Base-by-base conservation (phyloP, 345 rosid species). In the Boechera stricta region DNA sequence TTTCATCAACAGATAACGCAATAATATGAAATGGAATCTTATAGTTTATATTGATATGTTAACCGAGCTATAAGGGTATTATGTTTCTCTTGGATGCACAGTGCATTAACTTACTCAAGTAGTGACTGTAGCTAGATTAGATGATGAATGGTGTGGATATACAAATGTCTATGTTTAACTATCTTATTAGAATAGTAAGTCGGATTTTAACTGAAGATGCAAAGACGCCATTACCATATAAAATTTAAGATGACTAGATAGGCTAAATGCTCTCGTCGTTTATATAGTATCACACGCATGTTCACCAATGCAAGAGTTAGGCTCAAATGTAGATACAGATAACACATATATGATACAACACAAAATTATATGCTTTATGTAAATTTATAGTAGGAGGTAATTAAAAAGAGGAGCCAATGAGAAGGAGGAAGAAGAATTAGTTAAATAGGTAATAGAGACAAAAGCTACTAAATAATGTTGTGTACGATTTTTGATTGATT, bases 401-500 rank as follows among this genome's bases (percentile, higher is more conserved):
- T 10, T 26, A 13, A 42, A 47, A n/a, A 10, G 26, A 13, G 10
- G 10, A 48, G 44, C 24, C 11, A 18, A 44, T 57, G 26, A 49
- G 55, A 45, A 39, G 48, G n/a, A 35, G 18, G 57, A 58, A 56
- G 44, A 32, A 7, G 21, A 48, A n/a, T 5, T 11, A 64, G 49
- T 58, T 36, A 48, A 67, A 16, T 16, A 16, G 12, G 35, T 59
- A 18, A 64, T 21, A 64, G 11, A 55, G 64, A 74, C 41, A 67
- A 67, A 58, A 57, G 13, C 5, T 10, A 36, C 6, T n/a, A 47
- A 55, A 75, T 48, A 67, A 62, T 52, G 69, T 42, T 35, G 49
- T 33, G 71, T 70, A 77, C 66, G 53, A 71, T 63, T 9, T 28
- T 68, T 70, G 72, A 57, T 77, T 77, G 77, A 65, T 72, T 56